Conservation (phyloP, 129 eudicot genomes). For the Apium graveolens region DNA sequence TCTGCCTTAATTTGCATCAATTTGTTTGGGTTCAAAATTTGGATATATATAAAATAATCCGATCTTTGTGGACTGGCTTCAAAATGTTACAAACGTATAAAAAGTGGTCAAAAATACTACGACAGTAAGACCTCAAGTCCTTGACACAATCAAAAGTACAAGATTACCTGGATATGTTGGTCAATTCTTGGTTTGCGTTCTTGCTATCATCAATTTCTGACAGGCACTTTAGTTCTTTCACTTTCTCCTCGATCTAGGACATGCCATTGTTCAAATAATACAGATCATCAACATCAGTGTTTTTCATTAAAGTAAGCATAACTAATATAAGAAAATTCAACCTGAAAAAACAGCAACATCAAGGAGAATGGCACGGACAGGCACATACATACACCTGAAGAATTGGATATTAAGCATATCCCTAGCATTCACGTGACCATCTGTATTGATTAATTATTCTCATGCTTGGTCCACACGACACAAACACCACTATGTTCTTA, state of each 20-base stretch:
- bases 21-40: neutral
- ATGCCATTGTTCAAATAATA: conserved; percentile 10
- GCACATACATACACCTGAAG: neutral
- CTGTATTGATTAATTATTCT: neutral
- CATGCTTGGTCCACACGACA: neutral
- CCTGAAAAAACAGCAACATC: neutral
- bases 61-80: neutral
- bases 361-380: neutral
- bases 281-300: neutral
- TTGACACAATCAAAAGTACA: neutral
- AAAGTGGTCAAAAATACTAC: neutral
- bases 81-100: neutral
- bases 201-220: conserved; percentile 25
- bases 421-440: neutral
- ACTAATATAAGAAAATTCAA: neutral
- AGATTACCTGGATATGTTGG: conserved; percentile 44
- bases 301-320: conserved; percentile 1
- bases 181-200: conserved; percentile 21
- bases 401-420: neutral
- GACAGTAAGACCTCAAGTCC: neutral
- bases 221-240: conserved; percentile 55
- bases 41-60: neutral
- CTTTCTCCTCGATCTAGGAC: conserved; percentile 61
- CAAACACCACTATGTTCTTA: neutral
- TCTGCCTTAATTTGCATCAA: neutral